Base-by-base conservation (phyloP, 1,139 yeast genomes). In the Blastobotrys capitulatus region DNA sequence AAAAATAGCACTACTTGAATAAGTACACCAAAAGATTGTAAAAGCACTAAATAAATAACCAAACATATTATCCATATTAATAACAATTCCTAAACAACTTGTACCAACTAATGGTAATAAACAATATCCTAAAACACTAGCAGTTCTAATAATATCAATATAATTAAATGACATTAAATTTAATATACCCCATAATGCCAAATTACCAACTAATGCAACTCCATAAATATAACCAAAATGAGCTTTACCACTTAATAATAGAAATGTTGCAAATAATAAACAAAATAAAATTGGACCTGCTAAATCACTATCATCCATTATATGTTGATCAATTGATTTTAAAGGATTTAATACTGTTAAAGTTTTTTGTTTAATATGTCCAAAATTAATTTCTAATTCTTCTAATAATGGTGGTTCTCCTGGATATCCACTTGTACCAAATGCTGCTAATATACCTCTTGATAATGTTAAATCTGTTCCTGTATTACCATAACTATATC, bases 181-280 rank as follows among this genome's bases (percentile, higher is more conserved):
- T 65, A 94, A 83, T 53, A 94, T 74, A 57, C 79, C 79, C 67
- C 90, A 97, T 59, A 89, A 78, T 38, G 95, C 81, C 16, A 88
- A 64, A 1, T 95, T 86, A 13, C 99, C 99, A 59, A 90, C 82
- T 46, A 94, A 71, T 0, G 97, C 98, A 42, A 92, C 95, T 26
- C 98, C 98, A 63, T 92, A 92, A 49, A 92, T 87, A 67, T 94
- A 94, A 2, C 98, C 97, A 66, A 92, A 92, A 66, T 92, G 97
- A 18, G 90, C 88, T 64, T 90, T 92, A 13, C 99, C 98, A 1
- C 95, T 79, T 13, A 89, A 73, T 50, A 90, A 72, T 47, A 94
- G 71, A 54, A 86, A 80, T 1, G 89, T 78, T n/a, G 97, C 98
- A 65, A 90, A 90, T 51, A 89, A 68, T 50, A 92, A 73, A 57